Base-by-base conservation (phyloP, 257 asterid species). In the Salvia rosmarinus region DNA sequence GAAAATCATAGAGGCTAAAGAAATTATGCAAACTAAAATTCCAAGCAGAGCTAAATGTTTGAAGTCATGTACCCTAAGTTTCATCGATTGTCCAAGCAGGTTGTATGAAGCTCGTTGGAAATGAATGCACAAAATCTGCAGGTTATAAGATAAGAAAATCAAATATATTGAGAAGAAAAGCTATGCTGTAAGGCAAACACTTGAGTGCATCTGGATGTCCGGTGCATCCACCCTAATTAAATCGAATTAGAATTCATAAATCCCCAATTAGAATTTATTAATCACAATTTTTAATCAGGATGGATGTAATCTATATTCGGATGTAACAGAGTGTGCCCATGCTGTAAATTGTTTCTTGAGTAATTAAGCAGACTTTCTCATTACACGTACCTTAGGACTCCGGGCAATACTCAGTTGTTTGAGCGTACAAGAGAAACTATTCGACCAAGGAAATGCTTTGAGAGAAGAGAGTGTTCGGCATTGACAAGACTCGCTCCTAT, bases 51-150 rank as follows among this genome's bases (percentile, higher is more conserved):
- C n/a, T 37, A 35, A 19, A 4, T 3, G 17, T 61, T 37, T 9
- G 19, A 64, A 14, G 40, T 13, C 3, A 14, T 13, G 64, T 85
- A 93, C 96, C 95, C 64, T 79, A 84, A 90, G 89, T 80, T 94
- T 94, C 71, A 80, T 75, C 30, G 82, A 77, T 68, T 91, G 90
- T 73, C 97, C 99, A 56, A 85, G 76, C 72, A 84, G 37, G 77
- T 91, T 85, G 50, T 86, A 83, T 16, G 96, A 94, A 74, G 95
- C 99, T 20, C 96, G 96, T 78, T 91, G 99, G 46, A 94, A 82
- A 82, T 94, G 95, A 78, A 94, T 78, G 82, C 97, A 94, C 4
- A 94, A 80, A 84, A 93, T 88, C 98, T 89, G 95, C 88, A 65
- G 60, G 77, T 43, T 63, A 17, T 5, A 79, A 75, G 28, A 78